Percentiles rank a stretch among this genome's conserved stretches.
These are phyloP conservation scores for Debaryomyces udenii DNA, from an alignment of 1,139 yeast genomes.

Conservation along the genomic window DNA sequence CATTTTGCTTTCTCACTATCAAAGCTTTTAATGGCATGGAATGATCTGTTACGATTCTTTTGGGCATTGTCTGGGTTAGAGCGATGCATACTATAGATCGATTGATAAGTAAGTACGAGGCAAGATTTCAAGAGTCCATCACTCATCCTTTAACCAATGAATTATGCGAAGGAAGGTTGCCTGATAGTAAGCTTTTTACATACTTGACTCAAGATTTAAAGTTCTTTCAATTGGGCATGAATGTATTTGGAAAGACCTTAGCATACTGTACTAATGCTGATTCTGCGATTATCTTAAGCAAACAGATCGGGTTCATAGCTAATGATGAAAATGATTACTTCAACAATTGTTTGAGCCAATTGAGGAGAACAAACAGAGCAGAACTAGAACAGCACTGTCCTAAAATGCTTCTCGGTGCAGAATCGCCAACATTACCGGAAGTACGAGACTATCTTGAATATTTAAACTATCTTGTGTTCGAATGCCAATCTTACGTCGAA, in stretches of 20 bases:
- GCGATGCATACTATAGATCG: conserved; percentile 16
- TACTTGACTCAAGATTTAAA: conserved; percentile 54
- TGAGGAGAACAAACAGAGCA: conserved; percentile 18
- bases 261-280: conserved; percentile 43
- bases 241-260: conserved; percentile 47
- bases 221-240: conserved; percentile 48
- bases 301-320: conserved; percentile 54
- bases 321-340: conserved; percentile 55
- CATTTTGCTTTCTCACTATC: too few species aligned
- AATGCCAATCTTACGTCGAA: conserved; percentile 40
- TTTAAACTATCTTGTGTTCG: conserved; percentile 31
- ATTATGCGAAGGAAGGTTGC: conserved; percentile 48
- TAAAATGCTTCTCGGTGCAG: conserved; percentile 18
- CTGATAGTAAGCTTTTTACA: conserved; percentile 43
- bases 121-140: conserved; percentile 30
- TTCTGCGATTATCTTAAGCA: conserved; percentile 43
- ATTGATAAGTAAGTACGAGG: conserved; percentile 25
- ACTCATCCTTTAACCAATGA: conserved; percentile 49
- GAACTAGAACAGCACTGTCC: conserved; percentile 23
- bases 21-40: too few species aligned
- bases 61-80: too few species aligned
- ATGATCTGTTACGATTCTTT: too few species aligned
- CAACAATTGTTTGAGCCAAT: conserved; percentile 32
- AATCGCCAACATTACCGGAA: conserved; percentile 25
- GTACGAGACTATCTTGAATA: conserved; percentile 44